Percentiles rank a stretch among this genome's conserved stretches.
Evolutionary conservation across 148 eudicot genomes (phyloP).

Genomic region (Euryodendron excelsum): DNA sequence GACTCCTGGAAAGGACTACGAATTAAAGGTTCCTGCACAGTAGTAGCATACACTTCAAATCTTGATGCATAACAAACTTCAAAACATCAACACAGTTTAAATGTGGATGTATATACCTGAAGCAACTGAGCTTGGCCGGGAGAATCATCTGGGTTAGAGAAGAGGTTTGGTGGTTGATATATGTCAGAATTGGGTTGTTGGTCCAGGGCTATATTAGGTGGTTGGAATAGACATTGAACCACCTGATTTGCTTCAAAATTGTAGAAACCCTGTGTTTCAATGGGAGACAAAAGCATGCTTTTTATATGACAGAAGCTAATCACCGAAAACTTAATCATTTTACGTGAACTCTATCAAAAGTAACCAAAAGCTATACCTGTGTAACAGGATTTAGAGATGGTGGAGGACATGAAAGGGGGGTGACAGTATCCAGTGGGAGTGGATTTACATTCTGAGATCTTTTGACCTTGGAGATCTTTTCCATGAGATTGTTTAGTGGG

Average conservation of each 20-base stretch:
- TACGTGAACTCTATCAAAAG: neutral
- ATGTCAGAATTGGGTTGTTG: conserved; percentile 10
- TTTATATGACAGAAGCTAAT: neutral
- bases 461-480: conserved; percentile 7
- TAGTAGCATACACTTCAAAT: neutral
- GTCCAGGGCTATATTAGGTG: conserved; percentile 15
- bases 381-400: conserved; percentile 17
- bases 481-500: neutral
- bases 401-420: conserved; percentile 3
- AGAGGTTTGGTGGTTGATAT: conserved; percentile 19
- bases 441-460: neutral
- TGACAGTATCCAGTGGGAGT: neutral
- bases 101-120: conserved; percentile 7
- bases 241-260: conserved; percentile 20
- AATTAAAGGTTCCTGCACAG: conserved; percentile 12
- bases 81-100: neutral
- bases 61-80: neutral
- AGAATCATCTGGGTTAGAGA: conserved; percentile 19
- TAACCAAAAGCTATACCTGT: conserved; percentile 18
- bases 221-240: conserved; percentile 12
- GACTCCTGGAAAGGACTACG: conserved; percentile 15
- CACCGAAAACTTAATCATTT: neutral
- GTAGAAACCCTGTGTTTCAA: conserved; percentile 9
- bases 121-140: conserved; percentile 17
- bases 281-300: neutral